Evolutionary conservation across 495 filamentous ascomycete species (phyloP), one percentile per base, ranked within the genome.

Genomic region (Penicillium bialowiezense): DNA sequence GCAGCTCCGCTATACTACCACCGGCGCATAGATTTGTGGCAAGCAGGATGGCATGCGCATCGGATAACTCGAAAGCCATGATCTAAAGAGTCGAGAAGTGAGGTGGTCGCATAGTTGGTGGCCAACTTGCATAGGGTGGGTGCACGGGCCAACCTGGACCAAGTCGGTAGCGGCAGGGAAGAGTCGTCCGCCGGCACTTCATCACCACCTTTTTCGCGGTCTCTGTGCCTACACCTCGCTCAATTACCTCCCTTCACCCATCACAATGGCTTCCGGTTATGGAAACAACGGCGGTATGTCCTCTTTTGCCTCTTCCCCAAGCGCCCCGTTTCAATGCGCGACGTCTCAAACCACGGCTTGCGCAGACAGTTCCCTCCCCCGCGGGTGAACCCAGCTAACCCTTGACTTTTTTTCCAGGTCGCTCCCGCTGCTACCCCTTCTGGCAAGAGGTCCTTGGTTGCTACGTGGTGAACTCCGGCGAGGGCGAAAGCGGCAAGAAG

Each of bases 341-440:
- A 36, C 29, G 43, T 19, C 26, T 36, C 43, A 36, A 34, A 47
- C 54, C 51, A 55, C 49, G 52, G 41, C 54, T 60, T 52, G 51
- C 51, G 44, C 44, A 48, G 50, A 40, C 56, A 47, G 41, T 56
- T 53, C 28, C 36, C 34, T 44, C 38, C 45, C 33, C 48, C 54
- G 48, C 60, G 49, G 64, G 54, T 48, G 17, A 44, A 32, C 19
- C 24, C 43, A 44, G 54, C 68, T 71, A 58, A 71, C 55, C 21
- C 40, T 10, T 45, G 23, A 29, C 21, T 48, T 60, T 57, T 48
- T 46, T 46, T 57, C 47, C 68, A 96, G 91, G 90, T 60, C 86
- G 83, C 51, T 84, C 82, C 60, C 85, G 95, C 74, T 99, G 93
- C 84, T 97, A 95, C 72, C 88, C 89, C 66, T 99, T 97, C 82